Evolutionary conservation across 306 rosid species (phyloP).

Genomic region (Cicer chorassanicum): DNA sequence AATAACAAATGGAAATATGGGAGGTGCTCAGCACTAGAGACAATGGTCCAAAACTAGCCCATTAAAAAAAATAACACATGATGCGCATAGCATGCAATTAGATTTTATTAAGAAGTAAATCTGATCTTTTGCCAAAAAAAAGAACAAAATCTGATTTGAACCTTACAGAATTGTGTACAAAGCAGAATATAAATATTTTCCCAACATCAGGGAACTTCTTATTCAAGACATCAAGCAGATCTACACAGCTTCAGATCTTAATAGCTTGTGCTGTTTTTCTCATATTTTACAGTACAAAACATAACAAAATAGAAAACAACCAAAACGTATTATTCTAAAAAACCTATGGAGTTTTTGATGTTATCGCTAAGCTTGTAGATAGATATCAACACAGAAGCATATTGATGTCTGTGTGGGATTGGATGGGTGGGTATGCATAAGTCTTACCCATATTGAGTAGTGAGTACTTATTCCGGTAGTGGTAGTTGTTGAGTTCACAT

Average conservation of each 20-base stretch:
- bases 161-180: background rate
- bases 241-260: background rate
- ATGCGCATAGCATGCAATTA: background rate
- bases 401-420: background rate
- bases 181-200: background rate
- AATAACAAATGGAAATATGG: conserved; percentile 10
- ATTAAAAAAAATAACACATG: background rate
- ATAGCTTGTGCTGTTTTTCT: background rate
- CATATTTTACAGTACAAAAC: background rate
- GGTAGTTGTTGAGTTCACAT: background rate
- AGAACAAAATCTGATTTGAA: background rate
- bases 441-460: background rate
- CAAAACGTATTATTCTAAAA: background rate
- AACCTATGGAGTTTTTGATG: background rate
- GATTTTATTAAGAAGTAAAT: background rate
- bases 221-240: background rate
- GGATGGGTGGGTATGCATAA: background rate
- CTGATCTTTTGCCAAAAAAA: background rate
- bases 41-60: background rate
- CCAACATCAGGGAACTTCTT: background rate
- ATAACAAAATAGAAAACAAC: background rate
- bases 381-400: background rate
- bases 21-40: background rate
- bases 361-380: background rate
- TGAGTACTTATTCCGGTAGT: background rate